phyloP scores from a whole-genome alignment of 2,329 filamentous ascomycete species.

The Tolypocladium album region DNA sequence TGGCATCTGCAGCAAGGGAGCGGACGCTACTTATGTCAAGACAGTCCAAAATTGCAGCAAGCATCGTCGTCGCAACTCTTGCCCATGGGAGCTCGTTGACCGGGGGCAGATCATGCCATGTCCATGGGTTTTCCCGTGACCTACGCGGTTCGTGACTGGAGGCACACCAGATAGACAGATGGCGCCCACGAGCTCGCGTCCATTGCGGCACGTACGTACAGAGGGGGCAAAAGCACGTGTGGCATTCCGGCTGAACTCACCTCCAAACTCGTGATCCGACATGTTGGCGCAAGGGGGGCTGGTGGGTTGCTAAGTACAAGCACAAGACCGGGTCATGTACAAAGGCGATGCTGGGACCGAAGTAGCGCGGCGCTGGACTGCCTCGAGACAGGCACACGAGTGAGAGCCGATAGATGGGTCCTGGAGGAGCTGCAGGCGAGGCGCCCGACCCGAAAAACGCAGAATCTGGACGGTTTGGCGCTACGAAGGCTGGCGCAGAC shows the following conservation, averaged over 20 bases:
- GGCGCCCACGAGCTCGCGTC: not conserved
- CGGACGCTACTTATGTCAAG: not conserved
- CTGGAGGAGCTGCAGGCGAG: not conserved
- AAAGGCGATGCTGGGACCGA: not conserved
- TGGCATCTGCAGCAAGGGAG: not conserved
- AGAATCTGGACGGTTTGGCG: not conserved
- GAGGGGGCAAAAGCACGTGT: not conserved
- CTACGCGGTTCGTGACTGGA: not conserved
- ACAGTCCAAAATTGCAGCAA: conserved; percentile 1
- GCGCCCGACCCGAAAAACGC: not conserved
- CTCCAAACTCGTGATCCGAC: conserved; percentile 57
- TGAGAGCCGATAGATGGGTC: not conserved
- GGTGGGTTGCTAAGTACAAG: not conserved
- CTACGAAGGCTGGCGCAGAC: not conserved
- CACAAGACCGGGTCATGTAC: not conserved
- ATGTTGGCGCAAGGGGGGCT: conserved; percentile 24
- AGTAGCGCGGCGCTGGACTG: not conserved
- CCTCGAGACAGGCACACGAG: not conserved
- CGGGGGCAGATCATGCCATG: not conserved
- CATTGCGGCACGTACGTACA: not conserved
- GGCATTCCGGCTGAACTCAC: conserved; percentile 27
- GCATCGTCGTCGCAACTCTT: not conserved
- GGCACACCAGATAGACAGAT: not conserved
- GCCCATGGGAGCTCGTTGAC: not conserved
- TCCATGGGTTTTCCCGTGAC: not conserved